phyloP scores from a whole-genome alignment of 2,329 filamentous ascomycete genomes.

The Aspergillus tubingensis region DNA sequence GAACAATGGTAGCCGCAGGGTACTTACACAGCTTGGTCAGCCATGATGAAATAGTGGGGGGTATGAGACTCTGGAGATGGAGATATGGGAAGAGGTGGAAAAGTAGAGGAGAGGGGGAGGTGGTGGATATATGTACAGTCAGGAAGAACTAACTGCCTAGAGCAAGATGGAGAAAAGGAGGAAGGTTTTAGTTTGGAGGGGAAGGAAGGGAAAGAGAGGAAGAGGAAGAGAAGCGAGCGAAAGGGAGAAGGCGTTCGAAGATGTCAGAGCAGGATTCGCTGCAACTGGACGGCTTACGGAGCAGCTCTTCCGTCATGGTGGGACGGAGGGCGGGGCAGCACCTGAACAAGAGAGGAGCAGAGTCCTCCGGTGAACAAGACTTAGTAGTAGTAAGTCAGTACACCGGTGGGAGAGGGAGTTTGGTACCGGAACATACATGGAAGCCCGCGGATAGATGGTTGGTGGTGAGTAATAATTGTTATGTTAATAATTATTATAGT shows the following conservation, averaged over 20 bases:
- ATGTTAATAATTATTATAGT: background rate
- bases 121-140: conserved; percentile 18
- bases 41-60: conserved; percentile 39
- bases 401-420: conserved; percentile 9
- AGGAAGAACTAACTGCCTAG: conserved; percentile 13
- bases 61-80: conserved; percentile 13
- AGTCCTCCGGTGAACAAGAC: conserved; percentile 34
- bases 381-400: no score
- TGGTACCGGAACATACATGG: background rate
- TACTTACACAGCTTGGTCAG: conserved; percentile 50
- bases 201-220: conserved; percentile 22
- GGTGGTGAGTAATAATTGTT: no score
- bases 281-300: conserved; percentile 33
- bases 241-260: conserved; percentile 27
- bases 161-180: conserved; percentile 14
- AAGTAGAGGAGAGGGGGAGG: conserved; percentile 8
- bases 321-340: conserved; percentile 30
- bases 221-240: conserved; percentile 24
- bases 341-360: conserved; percentile 27
- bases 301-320: conserved; percentile 40
- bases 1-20: conserved; percentile 9
- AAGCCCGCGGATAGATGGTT: background rate
- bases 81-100: conserved; percentile 12
- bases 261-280: conserved; percentile 19
- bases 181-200: conserved; percentile 8